Conservation (phyloP, 2,329 filamentous ascomycete genomes). For the Ophiocordyceps camponoti-floridani region DNA sequence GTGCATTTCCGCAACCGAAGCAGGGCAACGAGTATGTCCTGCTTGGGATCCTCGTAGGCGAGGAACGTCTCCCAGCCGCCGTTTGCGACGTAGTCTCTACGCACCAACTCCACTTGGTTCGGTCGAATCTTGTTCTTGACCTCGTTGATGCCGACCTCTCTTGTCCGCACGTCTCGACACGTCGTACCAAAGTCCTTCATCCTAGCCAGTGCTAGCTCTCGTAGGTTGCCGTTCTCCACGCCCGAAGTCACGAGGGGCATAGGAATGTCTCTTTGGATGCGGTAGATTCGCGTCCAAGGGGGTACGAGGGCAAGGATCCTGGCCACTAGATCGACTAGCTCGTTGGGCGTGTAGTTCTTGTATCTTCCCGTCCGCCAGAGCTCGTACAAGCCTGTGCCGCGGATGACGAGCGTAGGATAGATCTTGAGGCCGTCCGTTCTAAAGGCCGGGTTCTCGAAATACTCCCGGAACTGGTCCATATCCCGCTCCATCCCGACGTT, state of each 20-base stretch:
- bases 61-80: conserved; percentile 98
- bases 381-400: conserved; percentile 91
- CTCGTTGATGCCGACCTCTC: conserved; percentile 96
- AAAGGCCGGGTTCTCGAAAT: conserved; percentile 93
- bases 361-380: conserved; percentile 93
- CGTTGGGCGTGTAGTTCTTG: conserved; percentile 97
- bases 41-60: conserved; percentile 94
- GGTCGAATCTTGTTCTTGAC: conserved; percentile 97
- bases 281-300: conserved; percentile 96
- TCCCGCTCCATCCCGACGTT: conserved; percentile 98
- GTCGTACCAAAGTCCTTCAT: conserved; percentile 99
- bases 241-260: conserved; percentile 98
- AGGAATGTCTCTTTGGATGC: conserved; percentile 96
- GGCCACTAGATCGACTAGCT: conserved; percentile 84
- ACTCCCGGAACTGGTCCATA: conserved; percentile 90
- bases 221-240: conserved; percentile 91
- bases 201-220: conserved; percentile 80
- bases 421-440: conserved; percentile 95
- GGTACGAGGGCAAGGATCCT: conserved; percentile 90
- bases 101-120: conserved; percentile 86
- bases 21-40: conserved; percentile 89
- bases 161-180: conserved; percentile 87
- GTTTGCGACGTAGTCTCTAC: conserved; percentile 86
- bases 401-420: conserved; percentile 92
- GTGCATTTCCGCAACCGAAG: conserved; percentile 82